phyloP scores from a whole-genome alignment of 345 rosid species.

The Sonneratia caseolaris region DNA sequence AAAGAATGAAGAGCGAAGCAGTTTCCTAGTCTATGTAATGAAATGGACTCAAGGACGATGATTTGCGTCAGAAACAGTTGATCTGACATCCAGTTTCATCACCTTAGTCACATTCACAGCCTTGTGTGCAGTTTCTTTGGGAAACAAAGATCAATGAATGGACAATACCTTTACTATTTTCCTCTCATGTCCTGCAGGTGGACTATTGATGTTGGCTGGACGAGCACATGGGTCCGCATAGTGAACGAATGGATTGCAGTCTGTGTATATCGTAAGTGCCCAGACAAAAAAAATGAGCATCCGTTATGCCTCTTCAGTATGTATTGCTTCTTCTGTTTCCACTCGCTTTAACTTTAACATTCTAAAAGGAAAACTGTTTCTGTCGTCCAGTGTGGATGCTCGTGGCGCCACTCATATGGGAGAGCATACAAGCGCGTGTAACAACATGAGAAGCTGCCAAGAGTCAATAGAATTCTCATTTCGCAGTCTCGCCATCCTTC shows the following conservation, averaged over 20 bases:
- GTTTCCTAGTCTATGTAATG: no score
- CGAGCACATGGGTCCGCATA: slow-evolving; percentile 92
- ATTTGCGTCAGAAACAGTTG: no score
- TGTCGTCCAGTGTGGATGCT: slow-evolving; percentile 78
- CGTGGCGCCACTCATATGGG: slow-evolving; percentile 60
- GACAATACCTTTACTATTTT: neutral
- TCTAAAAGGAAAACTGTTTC: neutral
- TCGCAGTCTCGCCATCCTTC: neutral
- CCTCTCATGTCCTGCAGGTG: slow-evolving; percentile 39
- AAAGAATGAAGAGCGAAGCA: no score
- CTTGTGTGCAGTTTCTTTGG: no score
- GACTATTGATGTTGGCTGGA: slow-evolving; percentile 99
- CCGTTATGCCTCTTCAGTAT: neutral
- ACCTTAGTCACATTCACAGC: no score
- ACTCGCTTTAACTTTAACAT: neutral
- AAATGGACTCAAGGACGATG: no score
- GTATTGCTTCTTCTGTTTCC: no score
- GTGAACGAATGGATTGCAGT: slow-evolving; percentile 94
- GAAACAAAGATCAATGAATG: no score
- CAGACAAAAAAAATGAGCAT: neutral
- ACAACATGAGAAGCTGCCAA: slow-evolving; percentile 14
- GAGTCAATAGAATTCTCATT: neutral
- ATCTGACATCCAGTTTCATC: no score
- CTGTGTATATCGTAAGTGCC: slow-evolving; percentile 69
- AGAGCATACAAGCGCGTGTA: slow-evolving; percentile 30